Percentiles rank a stretch among this genome's conserved stretches.
phyloP scores from a whole-genome alignment of 2,329 filamentous ascomycete species.

The Aspergillus sp. region DNA sequence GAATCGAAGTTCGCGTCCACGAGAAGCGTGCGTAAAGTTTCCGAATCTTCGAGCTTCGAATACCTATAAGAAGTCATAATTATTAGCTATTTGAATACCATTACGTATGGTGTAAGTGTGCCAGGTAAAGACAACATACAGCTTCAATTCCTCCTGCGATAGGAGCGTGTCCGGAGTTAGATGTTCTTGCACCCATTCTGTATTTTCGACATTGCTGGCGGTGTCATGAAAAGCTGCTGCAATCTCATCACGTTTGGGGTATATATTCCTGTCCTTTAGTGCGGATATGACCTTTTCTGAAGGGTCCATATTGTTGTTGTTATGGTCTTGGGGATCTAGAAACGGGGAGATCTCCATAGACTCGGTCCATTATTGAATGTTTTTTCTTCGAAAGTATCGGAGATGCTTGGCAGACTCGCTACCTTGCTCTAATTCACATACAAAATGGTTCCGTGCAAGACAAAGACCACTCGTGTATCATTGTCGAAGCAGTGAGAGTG shows the following conservation, averaged over 20 bases:
- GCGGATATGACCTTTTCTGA: conserved; percentile 24
- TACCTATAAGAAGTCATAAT: conserved; percentile 25
- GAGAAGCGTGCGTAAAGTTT: conserved; percentile 29
- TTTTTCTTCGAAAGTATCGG: not conserved
- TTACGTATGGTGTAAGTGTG: too few relatives aligned
- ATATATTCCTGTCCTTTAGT: conserved; percentile 32
- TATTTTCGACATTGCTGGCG: conserved; percentile 16
- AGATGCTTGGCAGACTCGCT: not conserved
- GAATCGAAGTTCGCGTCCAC: conserved; percentile 27
- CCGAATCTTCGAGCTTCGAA: conserved; percentile 33
- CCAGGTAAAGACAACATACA: conserved; percentile 26
- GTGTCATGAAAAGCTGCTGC: conserved; percentile 27
- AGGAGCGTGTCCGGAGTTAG: conserved; percentile 36
- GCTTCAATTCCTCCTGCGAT: conserved; percentile 39
- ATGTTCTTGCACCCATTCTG: conserved; percentile 35
- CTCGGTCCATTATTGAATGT: not conserved
- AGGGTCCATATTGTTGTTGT: conserved; percentile 18
- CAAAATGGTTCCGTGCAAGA: not conserved
- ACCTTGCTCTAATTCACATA: not conserved
- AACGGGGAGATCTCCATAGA: not conserved
- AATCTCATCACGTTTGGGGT: conserved; percentile 28
- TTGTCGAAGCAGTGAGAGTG: not conserved
- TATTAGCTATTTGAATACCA: not conserved
- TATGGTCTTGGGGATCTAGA: not conserved
- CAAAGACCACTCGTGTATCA: not conserved